A percentile compares a stretch with the other conserved stretches of the same genome.
These are phyloP conservation scores for Apiotrichum sp. DNA, from an alignment of 1,284 basidiomycete species.

Conservation along the genomic window DNA sequence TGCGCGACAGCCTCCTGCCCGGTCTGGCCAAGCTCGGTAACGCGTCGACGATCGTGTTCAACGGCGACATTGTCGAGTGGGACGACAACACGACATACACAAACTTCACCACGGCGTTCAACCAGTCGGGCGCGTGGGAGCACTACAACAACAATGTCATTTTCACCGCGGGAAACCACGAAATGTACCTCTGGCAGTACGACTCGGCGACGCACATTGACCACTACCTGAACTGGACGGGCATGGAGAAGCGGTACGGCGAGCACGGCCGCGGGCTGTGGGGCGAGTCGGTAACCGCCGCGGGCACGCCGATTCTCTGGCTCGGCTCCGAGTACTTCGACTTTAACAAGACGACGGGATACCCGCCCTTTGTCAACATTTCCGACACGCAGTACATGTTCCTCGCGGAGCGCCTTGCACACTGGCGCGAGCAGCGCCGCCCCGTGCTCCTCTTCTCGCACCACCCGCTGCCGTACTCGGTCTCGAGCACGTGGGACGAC, in stretches of 20 bases:
- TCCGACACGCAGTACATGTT: constrained; percentile 4
- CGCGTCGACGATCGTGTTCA: constrained; percentile 4
- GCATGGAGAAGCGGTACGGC: neutral
- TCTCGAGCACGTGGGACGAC: neutral
- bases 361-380: neutral
- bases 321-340: constrained; percentile 1
- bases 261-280: neutral
- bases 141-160: neutral
- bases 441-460: constrained; percentile 3
- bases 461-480: neutral
- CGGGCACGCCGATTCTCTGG: constrained; percentile 3
- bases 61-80: constrained; percentile 2
- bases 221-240: neutral
- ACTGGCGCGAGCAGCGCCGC: neutral
- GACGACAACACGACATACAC: neutral
- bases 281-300: constrained; percentile 1
- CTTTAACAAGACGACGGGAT: neutral
- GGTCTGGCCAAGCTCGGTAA: neutral
- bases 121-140: neutral
- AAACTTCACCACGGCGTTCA: constrained; percentile 1
- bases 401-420: neutral
- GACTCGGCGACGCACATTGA: neutral
- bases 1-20: constrained; percentile 1
- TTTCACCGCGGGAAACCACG: constrained; percentile 2
- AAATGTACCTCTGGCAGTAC: neutral